Evolutionary conservation across 139 green algal genomes (phyloP).

Genomic region (Astrephomene gubernaculifera): DNA sequence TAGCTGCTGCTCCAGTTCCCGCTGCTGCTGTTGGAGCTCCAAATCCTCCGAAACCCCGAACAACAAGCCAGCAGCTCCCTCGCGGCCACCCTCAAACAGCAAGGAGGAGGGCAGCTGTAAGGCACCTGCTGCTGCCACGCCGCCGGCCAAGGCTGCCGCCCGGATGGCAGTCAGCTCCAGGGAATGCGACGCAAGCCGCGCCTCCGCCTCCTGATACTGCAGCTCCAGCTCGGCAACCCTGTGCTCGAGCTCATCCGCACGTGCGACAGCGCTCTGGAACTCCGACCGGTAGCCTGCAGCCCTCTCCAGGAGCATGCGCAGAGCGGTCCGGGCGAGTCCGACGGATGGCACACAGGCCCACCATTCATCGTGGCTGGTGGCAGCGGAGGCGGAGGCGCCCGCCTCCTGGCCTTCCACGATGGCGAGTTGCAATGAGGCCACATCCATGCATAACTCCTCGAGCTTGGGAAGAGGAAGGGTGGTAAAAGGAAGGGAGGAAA

Average conservation of each 20-base stretch:
- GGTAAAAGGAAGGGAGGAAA: too few relatives aligned
- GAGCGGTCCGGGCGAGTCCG: slow-evolving; percentile 12
- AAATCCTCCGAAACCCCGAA: too few relatives aligned
- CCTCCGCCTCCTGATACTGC: slow-evolving; percentile 24
- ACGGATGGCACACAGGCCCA: slow-evolving; percentile 24
- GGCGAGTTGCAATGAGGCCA: slow-evolving; percentile 26
- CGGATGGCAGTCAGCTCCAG: slow-evolving; percentile 35
- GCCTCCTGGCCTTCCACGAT: slow-evolving; percentile 24
- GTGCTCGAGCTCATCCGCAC: slow-evolving; percentile 20
- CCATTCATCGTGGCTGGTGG: slow-evolving; percentile 14
- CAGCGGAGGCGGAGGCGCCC: not conserved
- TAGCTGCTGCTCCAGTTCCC: not conserved
- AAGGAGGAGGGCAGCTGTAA: too few relatives aligned
- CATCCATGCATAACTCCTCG: slow-evolving; percentile 35
- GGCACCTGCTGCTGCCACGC: too few relatives aligned
- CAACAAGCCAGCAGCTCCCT: too few relatives aligned
- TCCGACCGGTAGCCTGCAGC: slow-evolving; percentile 7
- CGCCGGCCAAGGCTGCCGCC: slow-evolving; percentile 13
- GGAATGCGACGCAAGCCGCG: not conserved
- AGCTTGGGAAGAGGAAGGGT: too few relatives aligned
- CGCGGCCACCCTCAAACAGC: too few relatives aligned
- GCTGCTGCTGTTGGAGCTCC: not conserved
- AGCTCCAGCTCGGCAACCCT: slow-evolving; percentile 39
- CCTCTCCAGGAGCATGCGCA: slow-evolving; percentile 37
- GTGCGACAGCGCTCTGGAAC: not conserved